A percentile compares a stretch with the other conserved stretches of the same genome.
phyloP scores from a whole-genome alignment of 176 grass and related monocot genomes.

The Triticum urartu region DNA sequence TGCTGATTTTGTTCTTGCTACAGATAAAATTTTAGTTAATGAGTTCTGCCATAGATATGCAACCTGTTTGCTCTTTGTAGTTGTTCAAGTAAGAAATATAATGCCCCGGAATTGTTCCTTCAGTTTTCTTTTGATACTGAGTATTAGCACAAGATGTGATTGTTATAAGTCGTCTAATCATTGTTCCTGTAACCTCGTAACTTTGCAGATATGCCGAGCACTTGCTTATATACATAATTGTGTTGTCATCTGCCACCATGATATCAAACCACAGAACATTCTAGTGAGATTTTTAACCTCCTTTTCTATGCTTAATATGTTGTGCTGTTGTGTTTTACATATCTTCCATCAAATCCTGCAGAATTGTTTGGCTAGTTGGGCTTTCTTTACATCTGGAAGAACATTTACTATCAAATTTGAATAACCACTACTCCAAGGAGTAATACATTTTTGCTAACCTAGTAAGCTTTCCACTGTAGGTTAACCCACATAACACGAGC shows the following conservation, averaged over 20 bases:
- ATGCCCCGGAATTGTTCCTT: not conserved
- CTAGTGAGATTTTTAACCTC: conserved; percentile 61
- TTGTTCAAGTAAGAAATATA: conserved; percentile 25
- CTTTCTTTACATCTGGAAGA: not conserved
- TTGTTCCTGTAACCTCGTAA: conserved; percentile 18
- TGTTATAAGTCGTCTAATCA: conserved; percentile 10
- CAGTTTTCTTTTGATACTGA: not conserved
- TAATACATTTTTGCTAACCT: conserved; percentile 10
- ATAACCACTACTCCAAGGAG: not conserved
- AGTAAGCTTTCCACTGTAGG: conserved; percentile 31
- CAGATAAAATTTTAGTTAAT: not conserved
- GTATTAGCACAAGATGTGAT: not conserved
- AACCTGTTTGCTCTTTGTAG: conserved; percentile 13
- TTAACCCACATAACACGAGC: conserved; percentile 53
- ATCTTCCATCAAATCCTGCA: not conserved
- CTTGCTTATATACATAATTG: conserved; percentile 57
- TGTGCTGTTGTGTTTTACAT: not conserved
- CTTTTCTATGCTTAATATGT: conserved; percentile 24
- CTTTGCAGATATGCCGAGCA: conserved; percentile 87
- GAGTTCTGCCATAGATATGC: not conserved
- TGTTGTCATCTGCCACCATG: conserved; percentile 86
- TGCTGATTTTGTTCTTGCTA: not conserved
- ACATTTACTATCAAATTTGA: not conserved
- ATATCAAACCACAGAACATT: conserved; percentile 94
- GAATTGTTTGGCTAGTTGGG: not conserved